phyloP scores from a whole-genome alignment of 371 early-diverging fungal genomes.

The Rhizopus arrhizus region DNA sequence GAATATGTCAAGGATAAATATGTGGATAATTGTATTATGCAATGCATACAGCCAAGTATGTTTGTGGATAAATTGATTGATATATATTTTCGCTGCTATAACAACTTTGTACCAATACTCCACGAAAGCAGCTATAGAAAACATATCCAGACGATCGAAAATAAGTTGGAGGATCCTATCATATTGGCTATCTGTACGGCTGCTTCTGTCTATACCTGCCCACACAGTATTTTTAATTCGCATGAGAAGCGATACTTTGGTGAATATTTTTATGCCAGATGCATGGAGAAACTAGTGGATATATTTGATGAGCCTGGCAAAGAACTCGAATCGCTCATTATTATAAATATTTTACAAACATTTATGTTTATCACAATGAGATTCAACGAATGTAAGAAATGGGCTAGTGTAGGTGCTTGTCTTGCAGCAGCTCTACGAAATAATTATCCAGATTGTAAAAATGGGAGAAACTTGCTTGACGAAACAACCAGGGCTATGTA shows the following conservation, averaged over 20 bases:
- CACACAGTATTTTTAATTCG: background rate
- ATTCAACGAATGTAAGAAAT: background rate
- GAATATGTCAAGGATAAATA: background rate
- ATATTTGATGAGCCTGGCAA: conserved; percentile 12
- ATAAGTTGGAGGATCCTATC: conserved; percentile 19
- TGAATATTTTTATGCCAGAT: conserved; percentile 2
- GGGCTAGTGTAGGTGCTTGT: background rate
- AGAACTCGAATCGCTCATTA: conserved; percentile 4
- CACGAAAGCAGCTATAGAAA: conserved; percentile 22
- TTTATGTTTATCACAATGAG: conserved; percentile 1
- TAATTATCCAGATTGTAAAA: background rate
- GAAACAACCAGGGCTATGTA: background rate
- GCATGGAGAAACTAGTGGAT: conserved; percentile 7
- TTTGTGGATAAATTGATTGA: conserved; percentile 10
- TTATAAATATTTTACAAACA: background rate
- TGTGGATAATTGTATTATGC: background rate
- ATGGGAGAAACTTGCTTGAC: background rate
- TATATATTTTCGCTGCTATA: conserved; percentile 19
- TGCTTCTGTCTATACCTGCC: conserved; percentile 7
- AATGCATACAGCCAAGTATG: background rate
- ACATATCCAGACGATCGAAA: conserved; percentile 2
- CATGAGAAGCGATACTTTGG: conserved; percentile 5
- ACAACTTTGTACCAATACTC: conserved; percentile 10
- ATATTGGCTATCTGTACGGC: conserved; percentile 19
- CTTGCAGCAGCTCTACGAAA: background rate